Percentiles rank a stretch among this genome's conserved stretches.
Evolutionary conservation across 129 eudicot species (phyloP).

Genomic region (Glebionis coronaria): DNA sequence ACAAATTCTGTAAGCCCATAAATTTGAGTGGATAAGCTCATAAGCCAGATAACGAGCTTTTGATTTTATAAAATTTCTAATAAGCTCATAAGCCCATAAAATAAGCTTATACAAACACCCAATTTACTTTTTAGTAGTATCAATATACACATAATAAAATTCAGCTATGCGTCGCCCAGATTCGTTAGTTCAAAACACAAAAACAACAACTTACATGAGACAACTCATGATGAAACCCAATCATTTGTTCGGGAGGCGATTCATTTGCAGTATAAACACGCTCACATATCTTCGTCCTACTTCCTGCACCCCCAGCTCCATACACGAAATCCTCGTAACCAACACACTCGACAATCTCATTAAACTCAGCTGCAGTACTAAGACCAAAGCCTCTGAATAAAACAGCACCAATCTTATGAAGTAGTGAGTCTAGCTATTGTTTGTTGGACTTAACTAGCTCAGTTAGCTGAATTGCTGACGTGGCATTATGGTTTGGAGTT

Average conservation of each 20-base stretch:
- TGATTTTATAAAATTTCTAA: too few relatives aligned
- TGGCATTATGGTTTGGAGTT: slow-evolving; percentile 27
- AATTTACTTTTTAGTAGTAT: too few relatives aligned
- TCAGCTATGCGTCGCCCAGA: too few relatives aligned
- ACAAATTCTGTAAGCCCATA: too few relatives aligned
- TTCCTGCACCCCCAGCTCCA: slow-evolving; percentile 69
- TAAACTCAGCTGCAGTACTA: slow-evolving; percentile 50
- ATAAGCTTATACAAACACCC: too few relatives aligned
- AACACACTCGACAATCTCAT: slow-evolving; percentile 66
- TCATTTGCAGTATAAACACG: slow-evolving; percentile 40
- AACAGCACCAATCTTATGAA: slow-evolving; percentile 51
- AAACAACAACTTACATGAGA: background rate
- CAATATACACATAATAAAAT: too few relatives aligned
- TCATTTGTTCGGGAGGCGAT: slow-evolving; percentile 2
- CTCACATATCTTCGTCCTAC: slow-evolving; percentile 56
- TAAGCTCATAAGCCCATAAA: too few relatives aligned
- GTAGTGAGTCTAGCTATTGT: slow-evolving; percentile 44
- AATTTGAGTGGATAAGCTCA: too few relatives aligned
- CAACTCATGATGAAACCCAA: background rate
- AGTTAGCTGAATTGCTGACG: slow-evolving; percentile 12
- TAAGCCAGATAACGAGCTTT: too few relatives aligned
- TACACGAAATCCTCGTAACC: slow-evolving; percentile 70
- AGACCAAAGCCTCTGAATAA: slow-evolving; percentile 52
- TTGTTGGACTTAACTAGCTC: slow-evolving; percentile 40
- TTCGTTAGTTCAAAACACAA: too few relatives aligned